Evolutionary conservation across 2,329 filamentous ascomycete genomes (phyloP).

Genomic region (Didymella keratinophila): DNA sequence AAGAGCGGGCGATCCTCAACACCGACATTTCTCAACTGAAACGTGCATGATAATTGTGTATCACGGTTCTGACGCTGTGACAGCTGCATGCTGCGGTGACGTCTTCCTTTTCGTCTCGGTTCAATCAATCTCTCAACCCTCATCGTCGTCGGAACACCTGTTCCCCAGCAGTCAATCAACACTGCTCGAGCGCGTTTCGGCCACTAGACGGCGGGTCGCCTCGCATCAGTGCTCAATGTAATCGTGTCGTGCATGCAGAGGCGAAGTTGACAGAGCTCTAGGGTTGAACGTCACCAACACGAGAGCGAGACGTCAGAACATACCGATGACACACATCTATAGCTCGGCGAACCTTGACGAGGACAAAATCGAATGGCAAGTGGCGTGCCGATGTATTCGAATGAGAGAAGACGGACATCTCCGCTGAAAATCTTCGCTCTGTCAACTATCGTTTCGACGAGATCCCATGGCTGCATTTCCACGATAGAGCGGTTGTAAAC

Average conservation of each 20-base stretch:
- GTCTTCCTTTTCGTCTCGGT: constrained; percentile 2
- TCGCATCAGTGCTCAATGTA: neutral
- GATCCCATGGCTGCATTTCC: neutral
- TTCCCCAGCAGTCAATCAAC: neutral
- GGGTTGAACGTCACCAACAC: neutral
- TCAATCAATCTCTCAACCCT: constrained; percentile 9
- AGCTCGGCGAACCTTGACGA: neutral
- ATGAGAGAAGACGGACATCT: neutral
- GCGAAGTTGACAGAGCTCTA: neutral
- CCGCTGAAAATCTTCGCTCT: neutral
- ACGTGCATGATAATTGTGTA: neutral
- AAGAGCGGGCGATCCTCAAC: neutral
- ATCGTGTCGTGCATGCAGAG: neutral
- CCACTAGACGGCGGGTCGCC: neutral
- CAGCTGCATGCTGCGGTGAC: constrained; percentile 4
- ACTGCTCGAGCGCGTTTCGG: neutral
- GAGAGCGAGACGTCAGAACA: neutral
- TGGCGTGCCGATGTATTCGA: neutral
- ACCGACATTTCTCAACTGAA: neutral
- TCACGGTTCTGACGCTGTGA: constrained; percentile 4
- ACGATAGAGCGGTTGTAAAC: neutral
- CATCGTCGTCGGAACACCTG: constrained; percentile 1
- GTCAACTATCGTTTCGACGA: neutral
- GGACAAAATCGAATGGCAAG: neutral
- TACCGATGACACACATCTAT: neutral